These are phyloP conservation scores for Aspergillus tanneri DNA, from an alignment of 2,329 filamentous ascomycete species.

Conservation along the genomic window DNA sequence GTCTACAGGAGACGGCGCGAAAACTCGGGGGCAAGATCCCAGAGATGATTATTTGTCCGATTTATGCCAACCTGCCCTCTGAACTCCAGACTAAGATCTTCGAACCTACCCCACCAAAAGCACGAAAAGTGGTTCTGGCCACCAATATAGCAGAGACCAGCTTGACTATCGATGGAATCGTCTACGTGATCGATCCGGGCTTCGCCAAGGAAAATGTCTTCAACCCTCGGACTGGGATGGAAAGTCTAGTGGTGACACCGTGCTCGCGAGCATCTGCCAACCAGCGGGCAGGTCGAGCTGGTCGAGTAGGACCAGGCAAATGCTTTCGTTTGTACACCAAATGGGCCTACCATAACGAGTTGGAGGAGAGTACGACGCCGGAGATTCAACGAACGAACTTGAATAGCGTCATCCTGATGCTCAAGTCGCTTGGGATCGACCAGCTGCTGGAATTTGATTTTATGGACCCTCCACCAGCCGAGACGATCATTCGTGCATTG, in stretches of 20 bases:
- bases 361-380: conserved; percentile 86
- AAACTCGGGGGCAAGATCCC: conserved; percentile 83
- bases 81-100: conserved; percentile 93
- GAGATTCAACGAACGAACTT: conserved; percentile 92
- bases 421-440: conserved; percentile 90
- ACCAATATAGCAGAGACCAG: conserved; percentile 98
- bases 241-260: conserved; percentile 83
- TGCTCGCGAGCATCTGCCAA: conserved; percentile 90
- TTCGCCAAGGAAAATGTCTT: conserved; percentile 96
- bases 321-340: conserved; percentile 93
- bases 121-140: conserved; percentile 86
- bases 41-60: conserved; percentile 86
- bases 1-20: conserved; percentile 78
- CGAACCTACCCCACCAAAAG: conserved; percentile 80
- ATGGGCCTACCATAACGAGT: conserved; percentile 90
- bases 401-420: conserved; percentile 75
- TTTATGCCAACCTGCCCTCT: conserved; percentile 89
- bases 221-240: conserved; percentile 89
- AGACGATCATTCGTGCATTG: conserved; percentile 82
- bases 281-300: conserved; percentile 87
- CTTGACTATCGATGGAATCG: conserved; percentile 92
- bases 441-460: conserved; percentile 93
- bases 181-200: conserved; percentile 92
- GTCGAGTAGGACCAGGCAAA: conserved; percentile 87
- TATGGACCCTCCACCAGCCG: conserved; percentile 87